Evolutionary conservation across 2,329 filamentous ascomycete species (phyloP), one percentile per base, ranked within the genome.

Genomic region (Fusarium guadeloupense): DNA sequence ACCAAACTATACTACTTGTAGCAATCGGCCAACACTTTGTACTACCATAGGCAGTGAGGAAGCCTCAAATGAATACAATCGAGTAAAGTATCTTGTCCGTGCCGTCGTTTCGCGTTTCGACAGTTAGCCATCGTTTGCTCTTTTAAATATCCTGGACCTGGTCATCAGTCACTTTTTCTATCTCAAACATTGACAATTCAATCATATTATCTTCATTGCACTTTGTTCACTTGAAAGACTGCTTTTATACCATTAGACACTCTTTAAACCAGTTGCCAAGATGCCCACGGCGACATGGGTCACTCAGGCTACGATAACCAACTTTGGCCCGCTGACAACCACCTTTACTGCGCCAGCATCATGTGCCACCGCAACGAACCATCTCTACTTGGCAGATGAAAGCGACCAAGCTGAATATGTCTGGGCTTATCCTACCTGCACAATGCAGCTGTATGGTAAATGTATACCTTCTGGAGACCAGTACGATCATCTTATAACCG

Each of bases 291-390:
- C 45, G 5, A 70, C 64, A n/a, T 33, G 12, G 21, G 52, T 20
- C 41, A 42, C 34, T 57, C 54, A 25, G 59, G 66, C 7, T 44
- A 48, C 3, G 48, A 43, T 72, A 40, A 66, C 64, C 35, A 72
- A 72, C 37, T 28, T 71, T 25, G 69, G 70, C 5, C 69, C 68
- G 1, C 44, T 72, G 23, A 71, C 70, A 23, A 69, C 71, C 4
- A 63, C 55, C 23, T 71, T 64, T 41, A 68, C 66, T 5, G 56
- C 67, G 3, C 66, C 68, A 2, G 31, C 64, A 3, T 58, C 67
- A 9, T 72, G 71, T 46, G 28, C 33, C 6, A 54, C 53, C 0
- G 45, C 41, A 34, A 54, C 58, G 17, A 43, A 56, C n/a, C 16
- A 56, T 10, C 14, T 44, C 14, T 48, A 49, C 8, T 39, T 45